Evolutionary conservation across 2,329 filamentous ascomycete species (phyloP).

Genomic region (Penicillium glabrum): DNA sequence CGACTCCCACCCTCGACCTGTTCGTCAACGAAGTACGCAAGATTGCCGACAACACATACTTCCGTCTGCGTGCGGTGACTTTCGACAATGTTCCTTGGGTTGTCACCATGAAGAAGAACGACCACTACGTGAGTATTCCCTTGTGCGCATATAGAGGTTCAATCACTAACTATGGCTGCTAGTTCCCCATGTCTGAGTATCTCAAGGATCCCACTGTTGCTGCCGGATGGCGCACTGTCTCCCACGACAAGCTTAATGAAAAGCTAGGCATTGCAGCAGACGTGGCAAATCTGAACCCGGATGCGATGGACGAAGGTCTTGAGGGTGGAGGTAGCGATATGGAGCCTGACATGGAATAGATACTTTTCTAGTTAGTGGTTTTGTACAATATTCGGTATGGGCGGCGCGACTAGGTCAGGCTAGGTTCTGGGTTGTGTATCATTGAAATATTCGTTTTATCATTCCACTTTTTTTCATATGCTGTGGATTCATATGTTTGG

Average conservation of each 20-base stretch:
- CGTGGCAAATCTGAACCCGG: slow-evolving; percentile 45
- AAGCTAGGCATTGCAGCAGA: slow-evolving; percentile 37
- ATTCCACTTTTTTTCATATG: too few species aligned
- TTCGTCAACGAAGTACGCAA: slow-evolving; percentile 80
- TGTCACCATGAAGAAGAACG: slow-evolving; percentile 99
- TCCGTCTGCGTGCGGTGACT: slow-evolving; percentile 93
- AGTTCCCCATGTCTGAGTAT: slow-evolving; percentile 67
- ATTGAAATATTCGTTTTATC: neutral
- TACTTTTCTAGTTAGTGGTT: neutral
- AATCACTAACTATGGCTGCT: neutral
- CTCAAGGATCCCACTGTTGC: slow-evolving; percentile 55
- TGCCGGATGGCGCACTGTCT: slow-evolving; percentile 59
- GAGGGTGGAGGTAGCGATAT: slow-evolving; percentile 36
- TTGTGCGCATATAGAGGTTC: neutral
- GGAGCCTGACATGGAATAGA: slow-evolving; percentile 35
- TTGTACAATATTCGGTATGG: slow-evolving; percentile 18
- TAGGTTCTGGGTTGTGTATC: neutral
- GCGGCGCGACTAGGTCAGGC: slow-evolving; percentile 8
- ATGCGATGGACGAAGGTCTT: slow-evolving; percentile 47
- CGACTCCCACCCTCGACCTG: slow-evolving; percentile 76
- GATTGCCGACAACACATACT: slow-evolving; percentile 97
- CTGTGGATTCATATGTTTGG: too few species aligned
- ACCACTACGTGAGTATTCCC: slow-evolving; percentile 69
- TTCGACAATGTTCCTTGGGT: slow-evolving; percentile 99
- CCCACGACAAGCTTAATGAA: slow-evolving; percentile 51